Evolutionary conservation across 2,329 filamentous ascomycete species (phyloP), one percentile per base, ranked within the genome.

Genomic region (Leptoxyphium fumago): DNA sequence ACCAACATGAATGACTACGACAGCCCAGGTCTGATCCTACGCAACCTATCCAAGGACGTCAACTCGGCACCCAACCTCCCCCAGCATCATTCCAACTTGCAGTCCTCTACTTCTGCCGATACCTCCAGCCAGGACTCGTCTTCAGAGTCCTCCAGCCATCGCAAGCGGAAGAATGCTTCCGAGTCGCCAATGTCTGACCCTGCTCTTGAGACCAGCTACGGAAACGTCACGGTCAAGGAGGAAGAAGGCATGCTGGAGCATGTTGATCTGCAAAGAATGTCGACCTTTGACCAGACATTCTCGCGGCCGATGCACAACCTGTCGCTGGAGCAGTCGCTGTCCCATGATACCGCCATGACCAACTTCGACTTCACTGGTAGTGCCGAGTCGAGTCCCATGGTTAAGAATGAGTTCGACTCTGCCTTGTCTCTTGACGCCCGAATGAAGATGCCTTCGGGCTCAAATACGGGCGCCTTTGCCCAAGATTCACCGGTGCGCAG

Each of bases 321-420:
- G 40, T 58, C 55, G 10, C 40, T 62, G 39, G 58, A 63, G 30
- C 52, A 56, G 36, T 52, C 45, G 13, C 14, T 40, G 38, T 40
- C 38, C 21, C 14, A 40, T 14, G 32, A 36, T 36, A 36, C 32
- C 11, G 15, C 11, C 3, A 36, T 36, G 32, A 15, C 32, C 32
- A 40, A 67, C 40, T 75, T 78, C 51, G 72, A 77, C 50, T 78
- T 80, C 54, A 70, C 73, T 13, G 75, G 73, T 51, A 43, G 41
- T 18, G 32, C 29, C 38, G 41, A 32, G 4, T 32, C 41, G 30
- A 46, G 41, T 38, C 45, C 45, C 7, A 17, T 14, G 32, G 32
- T 13, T 3, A 43, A 50, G 17, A 48, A 49, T n/a, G 54, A 55
- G 10, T 57, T 55, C 45, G 52, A 55, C 34, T 45, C 50, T 7